Evolutionary conservation across 495 filamentous ascomycete genomes (phyloP).

Genomic region (Physcia stellaris): DNA sequence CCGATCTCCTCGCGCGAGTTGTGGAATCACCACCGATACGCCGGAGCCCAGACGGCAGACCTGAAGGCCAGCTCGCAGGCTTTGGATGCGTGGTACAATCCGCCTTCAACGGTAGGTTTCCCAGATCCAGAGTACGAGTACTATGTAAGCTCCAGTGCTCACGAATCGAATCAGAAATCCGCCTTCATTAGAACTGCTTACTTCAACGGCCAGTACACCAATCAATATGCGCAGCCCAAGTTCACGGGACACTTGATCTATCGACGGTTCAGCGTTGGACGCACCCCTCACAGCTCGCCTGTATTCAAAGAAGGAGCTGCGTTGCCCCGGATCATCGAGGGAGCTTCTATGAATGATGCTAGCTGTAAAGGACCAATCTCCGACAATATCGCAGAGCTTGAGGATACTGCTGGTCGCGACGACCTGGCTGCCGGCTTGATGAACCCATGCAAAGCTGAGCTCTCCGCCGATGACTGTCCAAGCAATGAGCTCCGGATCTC

Average conservation of each 20-base stretch:
- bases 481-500: too few species aligned
- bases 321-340: too few species aligned
- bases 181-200: constrained; percentile 15
- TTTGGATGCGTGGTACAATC: constrained; percentile 14
- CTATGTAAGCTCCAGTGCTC: too few species aligned
- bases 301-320: constrained; percentile 13
- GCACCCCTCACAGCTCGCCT: constrained; percentile 6
- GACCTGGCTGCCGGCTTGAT: too few species aligned
- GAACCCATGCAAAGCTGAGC: too few species aligned
- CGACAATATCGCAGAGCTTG: too few species aligned
- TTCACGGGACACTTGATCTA: constrained; percentile 14
- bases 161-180: constrained; percentile 9
- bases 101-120: constrained; percentile 6
- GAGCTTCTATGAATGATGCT: too few species aligned
- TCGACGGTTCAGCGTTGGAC: constrained; percentile 9
- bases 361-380: too few species aligned
- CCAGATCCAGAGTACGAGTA: too few species aligned
- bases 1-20: constrained; percentile 11
- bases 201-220: constrained; percentile 15
- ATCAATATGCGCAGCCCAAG: constrained; percentile 13
- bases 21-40: constrained; percentile 15
- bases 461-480: too few species aligned
- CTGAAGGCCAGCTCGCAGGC: not conserved
- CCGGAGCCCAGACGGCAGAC: too few species aligned
- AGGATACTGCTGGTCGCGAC: too few species aligned